phyloP scores from a whole-genome alignment of 805 yeast genomes.

The Suhomyces xylopsoci region DNA sequence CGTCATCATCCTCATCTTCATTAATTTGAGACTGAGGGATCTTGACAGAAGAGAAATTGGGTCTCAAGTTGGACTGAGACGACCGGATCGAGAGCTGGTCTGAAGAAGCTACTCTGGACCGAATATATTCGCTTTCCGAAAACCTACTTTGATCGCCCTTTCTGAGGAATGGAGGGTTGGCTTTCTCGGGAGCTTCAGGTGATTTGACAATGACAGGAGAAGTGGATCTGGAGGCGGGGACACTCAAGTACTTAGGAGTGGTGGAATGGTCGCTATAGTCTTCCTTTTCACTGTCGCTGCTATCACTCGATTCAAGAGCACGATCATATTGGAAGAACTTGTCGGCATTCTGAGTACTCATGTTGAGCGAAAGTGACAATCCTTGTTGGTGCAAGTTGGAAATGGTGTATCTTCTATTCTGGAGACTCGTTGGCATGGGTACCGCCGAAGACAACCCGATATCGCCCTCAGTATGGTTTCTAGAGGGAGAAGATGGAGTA shows the following conservation, averaged over 20 bases:
- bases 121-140: neutral
- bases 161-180: neutral
- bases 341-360: conserved; percentile 52
- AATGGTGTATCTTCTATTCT: conserved; percentile 47
- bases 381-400: conserved; percentile 76
- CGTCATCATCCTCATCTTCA: conserved; percentile 61
- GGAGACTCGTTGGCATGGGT: conserved; percentile 12
- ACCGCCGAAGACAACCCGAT: conserved; percentile 4
- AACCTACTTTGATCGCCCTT: neutral
- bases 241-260: neutral
- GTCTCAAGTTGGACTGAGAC: conserved; percentile 42
- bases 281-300: conserved; percentile 23
- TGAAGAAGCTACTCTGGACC: conserved; percentile 8
- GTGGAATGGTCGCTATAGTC: conserved; percentile 1
- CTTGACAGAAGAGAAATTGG: conserved; percentile 68
- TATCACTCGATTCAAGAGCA: conserved; percentile 21
- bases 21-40: conserved; percentile 65
- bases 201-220: neutral
- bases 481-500: conserved; percentile 16
- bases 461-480: neutral
- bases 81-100: conserved; percentile 33
- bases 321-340: conserved; percentile 24
- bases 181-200: neutral
- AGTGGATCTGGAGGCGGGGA: neutral
- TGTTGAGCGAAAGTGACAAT: conserved; percentile 60